Evolutionary conservation across 1,284 basidiomycete genomes (phyloP).

Genomic region (Ustilago nuda): DNA sequence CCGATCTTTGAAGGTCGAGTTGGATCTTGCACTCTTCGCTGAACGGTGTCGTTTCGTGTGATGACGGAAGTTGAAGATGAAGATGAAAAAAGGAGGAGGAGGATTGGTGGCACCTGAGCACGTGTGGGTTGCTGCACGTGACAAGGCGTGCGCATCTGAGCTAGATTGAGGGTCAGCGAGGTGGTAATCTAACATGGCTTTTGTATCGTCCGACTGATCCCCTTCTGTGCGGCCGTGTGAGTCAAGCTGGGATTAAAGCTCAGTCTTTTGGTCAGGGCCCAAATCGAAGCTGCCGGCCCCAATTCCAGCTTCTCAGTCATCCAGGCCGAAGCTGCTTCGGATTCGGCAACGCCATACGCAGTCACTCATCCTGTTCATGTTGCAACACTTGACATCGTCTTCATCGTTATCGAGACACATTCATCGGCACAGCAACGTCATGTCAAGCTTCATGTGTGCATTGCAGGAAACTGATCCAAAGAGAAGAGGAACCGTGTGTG

Average conservation of each 20-base stretch:
- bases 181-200: too few relatives aligned
- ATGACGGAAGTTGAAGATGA: not conserved
- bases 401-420: too few relatives aligned
- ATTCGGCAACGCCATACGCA: not conserved
- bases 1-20: too few relatives aligned
- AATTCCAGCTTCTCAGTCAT: not conserved
- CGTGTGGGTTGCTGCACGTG: too few relatives aligned
- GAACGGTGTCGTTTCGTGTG: not conserved
- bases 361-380: too few relatives aligned
- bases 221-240: too few relatives aligned
- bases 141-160: too few relatives aligned
- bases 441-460: not conserved
- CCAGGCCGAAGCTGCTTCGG: not conserved
- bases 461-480: not conserved
- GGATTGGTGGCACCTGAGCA: too few relatives aligned
- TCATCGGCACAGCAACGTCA: not conserved
- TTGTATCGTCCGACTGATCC: too few relatives aligned
- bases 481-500: not conserved
- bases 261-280: not conserved
- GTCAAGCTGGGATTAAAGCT: not conserved
- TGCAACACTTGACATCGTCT: too few relatives aligned
- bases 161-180: too few relatives aligned
- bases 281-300: not conserved
- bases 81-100: constrained; percentile 3
- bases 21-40: not conserved